Evolutionary conservation across 1,284 basidiomycete genomes (phyloP), one percentile per base, ranked within the genome.

Genomic region (Leccinum pachyderme): DNA sequence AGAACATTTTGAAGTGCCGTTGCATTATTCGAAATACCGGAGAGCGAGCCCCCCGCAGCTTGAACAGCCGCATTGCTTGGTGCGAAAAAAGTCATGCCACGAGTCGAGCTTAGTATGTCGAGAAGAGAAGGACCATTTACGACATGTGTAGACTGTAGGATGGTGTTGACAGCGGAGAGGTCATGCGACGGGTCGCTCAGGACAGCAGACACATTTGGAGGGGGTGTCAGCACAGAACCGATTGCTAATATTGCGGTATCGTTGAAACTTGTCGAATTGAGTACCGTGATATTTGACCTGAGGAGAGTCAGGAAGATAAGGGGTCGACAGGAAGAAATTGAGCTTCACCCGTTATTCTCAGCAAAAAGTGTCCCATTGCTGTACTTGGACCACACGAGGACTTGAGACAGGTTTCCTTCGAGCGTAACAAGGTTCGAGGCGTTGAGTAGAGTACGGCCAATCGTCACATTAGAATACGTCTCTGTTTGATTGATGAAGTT

Each of bases 51-150:
- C 12, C 66, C 61, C 0, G 75, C 72, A 0, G 72, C 72, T 31
- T 63, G 56, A 44, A 89, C 60, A 2, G 83, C 86, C 2, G 69
- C 69, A 60, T 85, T 75, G 56, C 73, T 77, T 2, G 89, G 89
- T 1, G 83, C 82, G 67, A 92, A 91, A 48, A 91, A 63, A 1
- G 90, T 92, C 57, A 87, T 78, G 4, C 88, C 89, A n/a, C 63
- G 68, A 4, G 75, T 64, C 1, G 60, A 58, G 60, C 73, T 70
- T 18, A 84, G 58, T 31, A 73, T 62, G 24, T 73, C 62, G 27
- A 79, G 69, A n/a, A 82, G 61, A 11, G 75, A 72, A 7, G 71
- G 57, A 7, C 63, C 66, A 45, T 70, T 72, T 48, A 53, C 52
- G 24, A 63, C 2, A 22, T 28, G 24, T 7, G 62, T 61, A 13